Evolutionary conservation across 2,329 filamentous ascomycete genomes (phyloP), one percentile per base, ranked within the genome.

Genomic region (Monilinia laxa): DNA sequence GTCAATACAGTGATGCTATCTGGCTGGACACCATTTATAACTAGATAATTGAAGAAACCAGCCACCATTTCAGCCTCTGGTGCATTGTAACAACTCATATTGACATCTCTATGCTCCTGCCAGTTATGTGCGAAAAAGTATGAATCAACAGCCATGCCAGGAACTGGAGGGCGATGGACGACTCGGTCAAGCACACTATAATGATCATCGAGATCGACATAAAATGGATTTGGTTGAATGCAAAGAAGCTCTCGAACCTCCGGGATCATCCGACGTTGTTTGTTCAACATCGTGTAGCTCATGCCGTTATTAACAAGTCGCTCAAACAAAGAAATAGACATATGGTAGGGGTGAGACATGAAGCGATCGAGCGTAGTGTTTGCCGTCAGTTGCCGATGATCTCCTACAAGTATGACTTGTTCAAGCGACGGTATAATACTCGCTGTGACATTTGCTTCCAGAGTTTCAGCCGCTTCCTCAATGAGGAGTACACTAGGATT

Each of bases 31-130:
- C 88, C 88, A 69, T 93, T 94, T 67, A 86, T 79, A 0, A 89
- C 76, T 0, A 97, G 84, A 73, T 97, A 90, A 35, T 85, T 80
- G 70, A 88, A 88, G 70, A 96, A 90, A 0, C 82, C 83, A 0
- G 87, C 84, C 40, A 97, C 81, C 88, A 97, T 94, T 1, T 85
- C 80, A 0, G 91, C 91, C 75, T 97, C 93, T 2, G 82, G 77
- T 0, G 80, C 76, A 73, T 97, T 97, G 73, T 83, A 84, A 40
- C 84, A 88, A 45, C 89, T 93, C 68, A 84, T 80, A 56, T 89
- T 83, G 40, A 82, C 80, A 68, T 92, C 88, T 0, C 80, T 81
- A 2, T 79, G 80, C 73, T 97, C 92, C 0, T 79, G 79, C 85
- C 87, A 91, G 6, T 79, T 75, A 74, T 92, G 90, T 11, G 80